A percentile compares a stretch with the other conserved stretches of the same genome.
Evolutionary conservation across 805 yeast species (phyloP).

Genomic region (Candida maesae): DNA sequence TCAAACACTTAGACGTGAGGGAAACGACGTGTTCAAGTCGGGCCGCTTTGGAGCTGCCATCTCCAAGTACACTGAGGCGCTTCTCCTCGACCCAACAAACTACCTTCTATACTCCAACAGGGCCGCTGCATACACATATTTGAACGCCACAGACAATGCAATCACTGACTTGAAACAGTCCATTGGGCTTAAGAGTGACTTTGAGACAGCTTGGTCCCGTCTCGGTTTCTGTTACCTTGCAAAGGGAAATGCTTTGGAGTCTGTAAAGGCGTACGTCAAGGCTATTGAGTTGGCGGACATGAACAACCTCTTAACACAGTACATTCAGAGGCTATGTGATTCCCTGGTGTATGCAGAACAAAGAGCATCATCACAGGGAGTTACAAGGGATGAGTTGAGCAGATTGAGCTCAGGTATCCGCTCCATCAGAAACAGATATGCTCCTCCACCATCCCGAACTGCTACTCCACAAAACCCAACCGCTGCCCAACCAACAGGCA

Average conservation of each 20-base stretch:
- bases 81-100: conserved; percentile 30
- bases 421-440: conserved; percentile 6
- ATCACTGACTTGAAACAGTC: conserved; percentile 33
- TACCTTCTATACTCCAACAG: conserved; percentile 36
- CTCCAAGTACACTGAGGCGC: conserved; percentile 35
- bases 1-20: conserved; percentile 17
- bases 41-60: conserved; percentile 29
- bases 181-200: conserved; percentile 30
- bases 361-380: conserved; percentile 19
- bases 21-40: conserved; percentile 15
- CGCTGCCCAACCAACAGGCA: not conserved
- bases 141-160: conserved; percentile 34
- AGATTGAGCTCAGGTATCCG: conserved; percentile 7
- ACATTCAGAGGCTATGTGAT: conserved; percentile 14
- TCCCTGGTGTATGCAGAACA: conserved; percentile 17
- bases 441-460: not conserved
- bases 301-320: conserved; percentile 12
- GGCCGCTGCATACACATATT: conserved; percentile 37
- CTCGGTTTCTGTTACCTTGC: conserved; percentile 34
- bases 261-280: conserved; percentile 34
- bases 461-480: not conserved
- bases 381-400: conserved; percentile 4
- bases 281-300: conserved; percentile 28
- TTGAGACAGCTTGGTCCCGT: conserved; percentile 38
- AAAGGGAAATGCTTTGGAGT: conserved; percentile 34